These are phyloP conservation scores for Tuber calosporum DNA, from an alignment of 495 filamentous ascomycete species.

Conservation along the genomic window DNA sequence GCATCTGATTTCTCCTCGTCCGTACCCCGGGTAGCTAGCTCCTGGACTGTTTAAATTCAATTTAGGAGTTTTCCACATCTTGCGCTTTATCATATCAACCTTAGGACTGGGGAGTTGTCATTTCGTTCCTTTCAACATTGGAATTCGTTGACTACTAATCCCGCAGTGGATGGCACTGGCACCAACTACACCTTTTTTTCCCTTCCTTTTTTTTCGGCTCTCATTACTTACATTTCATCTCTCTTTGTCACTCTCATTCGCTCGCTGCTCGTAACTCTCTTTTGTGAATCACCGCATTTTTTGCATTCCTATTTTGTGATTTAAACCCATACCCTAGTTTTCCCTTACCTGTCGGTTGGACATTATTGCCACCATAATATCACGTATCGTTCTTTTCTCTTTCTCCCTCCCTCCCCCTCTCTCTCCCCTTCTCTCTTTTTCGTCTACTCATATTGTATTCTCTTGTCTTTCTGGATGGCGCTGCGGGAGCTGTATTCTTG, in stretches of 20 bases:
- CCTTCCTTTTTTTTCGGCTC: not conserved
- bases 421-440: not conserved
- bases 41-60: not conserved
- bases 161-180: not conserved
- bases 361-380: not conserved
- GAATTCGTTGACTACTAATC: not conserved
- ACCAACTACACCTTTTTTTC: not conserved
- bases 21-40: not conserved
- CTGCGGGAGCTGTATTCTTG: not conserved
- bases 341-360: not conserved
- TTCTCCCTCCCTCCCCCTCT: not conserved
- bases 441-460: not conserved
- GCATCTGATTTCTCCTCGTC: not conserved
- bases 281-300: not conserved
- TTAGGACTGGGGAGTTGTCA: not conserved
- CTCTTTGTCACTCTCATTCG: not conserved
- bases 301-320: not conserved
- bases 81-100: not conserved
- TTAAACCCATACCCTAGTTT: not conserved
- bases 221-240: not conserved
- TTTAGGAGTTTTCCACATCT: not conserved
- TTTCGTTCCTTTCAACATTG: not conserved
- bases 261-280: not conserved
- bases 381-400: not conserved
- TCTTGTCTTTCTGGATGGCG: constrained; percentile 1